Base-by-base conservation (phyloP, 768 basidiomycete genomes). In the Boletus vinaceobasis region DNA sequence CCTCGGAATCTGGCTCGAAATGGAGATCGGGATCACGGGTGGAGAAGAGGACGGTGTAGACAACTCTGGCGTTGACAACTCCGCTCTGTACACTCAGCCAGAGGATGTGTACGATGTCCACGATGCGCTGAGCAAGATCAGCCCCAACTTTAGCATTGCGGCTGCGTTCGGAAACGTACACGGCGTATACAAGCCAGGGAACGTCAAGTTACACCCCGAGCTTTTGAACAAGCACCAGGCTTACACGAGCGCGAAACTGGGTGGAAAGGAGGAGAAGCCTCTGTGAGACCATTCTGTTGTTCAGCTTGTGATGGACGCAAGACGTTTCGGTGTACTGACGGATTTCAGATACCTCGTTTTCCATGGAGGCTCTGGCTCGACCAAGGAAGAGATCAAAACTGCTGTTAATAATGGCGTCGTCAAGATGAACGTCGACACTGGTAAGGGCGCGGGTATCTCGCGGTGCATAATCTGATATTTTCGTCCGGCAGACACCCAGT, bases 1-100 rank as follows among this genome's bases (percentile, higher is more conserved):
- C 58, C 73, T 98, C 67, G 88, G 90, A 48, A 76, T 92, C 57
- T 99, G 93, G 93, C 92, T 99, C 72, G 97, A 99, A 83, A 99
- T 99, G 97, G 97, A 99, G 76, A 99, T 99, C 71, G 97, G 97
- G 68, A 98, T 99, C 75, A 99, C 97, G 48, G 97, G 97, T 67
- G 97, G 97, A 65, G 97, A 99, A 74, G 97, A 99, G 73, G 97
- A 98, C 68, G 96, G 97, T 70, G 97, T 99, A 46, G 96, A 99
- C 77, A 99, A 99, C 82, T 88, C 93, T 43, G 85, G 79, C 39
- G 93, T 93, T 58, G 97, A 99, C 77, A 99, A 98, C 75, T 78
- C 86, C 43, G 82, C 83, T 56, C 79, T 98, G 66, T 99, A 99
- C 82, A 99, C 97, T 27, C 97, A 99, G 73, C 95, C 97, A 37